A percentile compares a stretch with the other conserved stretches of the same genome.
These are phyloP conservation scores for Sporothrix variecibatus DNA, from an alignment of 2,329 filamentous ascomycete species.

Conservation along the genomic window DNA sequence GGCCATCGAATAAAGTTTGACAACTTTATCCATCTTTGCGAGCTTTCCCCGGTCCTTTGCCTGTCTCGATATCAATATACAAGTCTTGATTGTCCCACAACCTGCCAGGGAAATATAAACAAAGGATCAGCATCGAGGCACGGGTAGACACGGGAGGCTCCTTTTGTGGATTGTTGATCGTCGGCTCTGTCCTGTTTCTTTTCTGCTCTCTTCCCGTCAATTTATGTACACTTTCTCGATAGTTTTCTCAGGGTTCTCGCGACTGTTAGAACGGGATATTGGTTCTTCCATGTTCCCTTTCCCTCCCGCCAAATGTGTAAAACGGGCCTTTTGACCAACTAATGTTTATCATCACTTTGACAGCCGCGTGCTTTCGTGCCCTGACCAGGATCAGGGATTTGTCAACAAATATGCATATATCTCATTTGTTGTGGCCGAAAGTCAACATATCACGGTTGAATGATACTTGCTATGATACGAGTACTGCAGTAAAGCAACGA, in stretches of 20 bases:
- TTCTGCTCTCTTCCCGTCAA: not conserved
- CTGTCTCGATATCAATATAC: not conserved
- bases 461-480: not conserved
- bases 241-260: not conserved
- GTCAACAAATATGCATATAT: not conserved
- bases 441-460: not conserved
- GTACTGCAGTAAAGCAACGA: not conserved
- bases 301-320: not conserved
- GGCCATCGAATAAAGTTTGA: not conserved
- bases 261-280: not conserved
- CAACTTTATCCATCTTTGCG: not conserved
- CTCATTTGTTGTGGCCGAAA: not conserved
- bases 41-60: not conserved
- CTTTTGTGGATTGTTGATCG: conserved; percentile 10
- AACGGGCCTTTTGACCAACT: not conserved
- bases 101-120: not conserved
- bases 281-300: not conserved
- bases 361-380: not conserved
- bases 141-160: conserved; percentile 12
- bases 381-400: not conserved
- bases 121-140: not conserved
- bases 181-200: not conserved
- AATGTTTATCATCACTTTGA: not conserved
- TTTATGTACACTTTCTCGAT: not conserved
- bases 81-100: not conserved